Conservation (phyloP, 306 rosid species). For the Gastrolobium villosum region DNA sequence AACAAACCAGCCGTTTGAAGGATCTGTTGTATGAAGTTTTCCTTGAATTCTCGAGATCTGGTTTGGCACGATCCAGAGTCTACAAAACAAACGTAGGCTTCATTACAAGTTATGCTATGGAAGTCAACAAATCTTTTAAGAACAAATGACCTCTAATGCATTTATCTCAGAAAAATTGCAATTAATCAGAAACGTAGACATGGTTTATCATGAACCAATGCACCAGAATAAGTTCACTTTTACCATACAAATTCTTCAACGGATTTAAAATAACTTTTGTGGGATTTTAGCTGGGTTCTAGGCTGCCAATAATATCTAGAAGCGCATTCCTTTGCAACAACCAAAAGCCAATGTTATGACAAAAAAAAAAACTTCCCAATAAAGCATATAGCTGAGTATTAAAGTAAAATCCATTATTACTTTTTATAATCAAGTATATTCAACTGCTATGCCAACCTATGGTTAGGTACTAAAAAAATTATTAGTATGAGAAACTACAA, state of each 20-base stretch:
- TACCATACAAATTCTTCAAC: slow-evolving; percentile 14
- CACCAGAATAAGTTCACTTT: slow-evolving; percentile 35
- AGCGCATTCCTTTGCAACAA: slow-evolving; percentile 32
- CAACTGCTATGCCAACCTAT: neutral
- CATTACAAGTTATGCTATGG: slow-evolving; percentile 8
- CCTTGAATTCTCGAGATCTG: slow-evolving; percentile 63
- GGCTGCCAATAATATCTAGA: slow-evolving; percentile 28
- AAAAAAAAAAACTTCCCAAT: neutral
- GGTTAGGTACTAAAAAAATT: neutral
- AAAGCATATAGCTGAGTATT: slow-evolving; percentile 37
- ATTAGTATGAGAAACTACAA: slow-evolving; percentile 26
- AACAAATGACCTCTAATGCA: slow-evolving; percentile 28
- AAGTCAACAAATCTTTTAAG: slow-evolving; percentile 9
- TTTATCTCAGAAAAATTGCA: slow-evolving; percentile 19
- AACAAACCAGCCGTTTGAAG: slow-evolving; percentile 90
- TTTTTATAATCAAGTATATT: slow-evolving; percentile 18
- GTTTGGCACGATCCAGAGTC: slow-evolving; percentile 94
- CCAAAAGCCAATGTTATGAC: neutral
- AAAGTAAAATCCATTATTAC: neutral
- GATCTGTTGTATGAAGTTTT: slow-evolving; percentile 63
- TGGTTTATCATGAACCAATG: slow-evolving; percentile 30
- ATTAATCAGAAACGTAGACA: slow-evolving; percentile 12
- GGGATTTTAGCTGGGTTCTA: slow-evolving; percentile 16
- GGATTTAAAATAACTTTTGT: slow-evolving; percentile 12
- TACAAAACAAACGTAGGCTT: slow-evolving; percentile 44